Conservation (phyloP, 2,329 filamentous ascomycete species). For the Chaetothyriales sp. region DNA sequence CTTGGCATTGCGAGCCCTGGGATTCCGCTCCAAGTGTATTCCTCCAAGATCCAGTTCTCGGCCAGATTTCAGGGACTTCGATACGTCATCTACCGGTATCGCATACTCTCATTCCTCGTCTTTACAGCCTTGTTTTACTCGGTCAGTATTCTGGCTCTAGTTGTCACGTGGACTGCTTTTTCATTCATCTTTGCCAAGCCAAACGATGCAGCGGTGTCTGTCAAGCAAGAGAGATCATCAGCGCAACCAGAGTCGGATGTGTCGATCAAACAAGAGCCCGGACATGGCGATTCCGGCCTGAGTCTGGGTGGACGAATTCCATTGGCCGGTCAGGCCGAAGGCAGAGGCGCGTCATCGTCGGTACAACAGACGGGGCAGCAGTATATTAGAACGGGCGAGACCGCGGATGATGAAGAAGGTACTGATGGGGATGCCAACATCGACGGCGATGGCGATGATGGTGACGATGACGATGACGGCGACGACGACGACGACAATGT, state of each 20-base stretch:
- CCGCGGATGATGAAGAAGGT: conserved; percentile 14
- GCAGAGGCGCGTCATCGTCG: not conserved
- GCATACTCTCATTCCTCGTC: conserved; percentile 52
- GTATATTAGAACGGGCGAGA: conserved; percentile 8
- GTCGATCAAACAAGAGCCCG: conserved; percentile 21
- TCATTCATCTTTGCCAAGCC: conserved; percentile 22
- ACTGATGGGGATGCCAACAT: conserved; percentile 19
- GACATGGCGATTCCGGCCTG: conserved; percentile 5
- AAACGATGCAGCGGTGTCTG: conserved; percentile 7
- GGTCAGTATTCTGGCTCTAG: conserved; percentile 55
- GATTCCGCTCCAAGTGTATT: conserved; percentile 52
- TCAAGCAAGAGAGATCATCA: conserved; percentile 17
- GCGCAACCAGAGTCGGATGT: conserved; percentile 9
- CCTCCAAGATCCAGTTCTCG: conserved; percentile 51
- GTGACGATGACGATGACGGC: conserved; percentile 19
- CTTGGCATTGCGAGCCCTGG: not conserved
- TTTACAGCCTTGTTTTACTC: conserved; percentile 65
- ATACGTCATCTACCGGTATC: conserved; percentile 76
- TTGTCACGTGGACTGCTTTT: conserved; percentile 46
- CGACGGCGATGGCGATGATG: conserved; percentile 3
- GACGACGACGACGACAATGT: conserved; percentile 3
- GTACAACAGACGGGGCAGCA: not conserved
- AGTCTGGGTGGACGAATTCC: conserved; percentile 2
- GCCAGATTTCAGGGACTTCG: conserved; percentile 63
- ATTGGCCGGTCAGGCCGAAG: not conserved